A percentile compares a stretch with the other conserved stretches of the same genome.
Conservation (phyloP, 805 yeast species). For the Tetrapisispora fleetii region DNA sequence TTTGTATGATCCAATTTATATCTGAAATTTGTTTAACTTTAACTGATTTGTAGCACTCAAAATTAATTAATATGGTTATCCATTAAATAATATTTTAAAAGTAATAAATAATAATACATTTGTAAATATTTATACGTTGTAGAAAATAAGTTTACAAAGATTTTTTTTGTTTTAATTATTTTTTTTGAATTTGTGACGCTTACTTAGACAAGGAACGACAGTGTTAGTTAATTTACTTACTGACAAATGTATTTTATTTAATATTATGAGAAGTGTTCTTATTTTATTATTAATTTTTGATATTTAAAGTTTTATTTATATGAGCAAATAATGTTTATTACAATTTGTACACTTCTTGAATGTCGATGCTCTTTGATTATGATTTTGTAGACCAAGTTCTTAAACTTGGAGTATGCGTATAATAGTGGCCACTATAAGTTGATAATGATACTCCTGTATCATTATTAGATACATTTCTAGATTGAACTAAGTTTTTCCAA, state of each 20-base stretch:
- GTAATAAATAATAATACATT: too few species aligned
- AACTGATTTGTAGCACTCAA: too few species aligned
- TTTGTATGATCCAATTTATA: too few species aligned
- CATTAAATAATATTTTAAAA: too few species aligned
- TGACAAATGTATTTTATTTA: too few species aligned
- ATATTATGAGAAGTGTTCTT: neutral
- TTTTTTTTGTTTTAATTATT: neutral
- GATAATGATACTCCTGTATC: conserved; percentile 56
- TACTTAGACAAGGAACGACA: neutral
- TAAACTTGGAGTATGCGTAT: conserved; percentile 43
- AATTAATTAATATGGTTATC: too few species aligned
- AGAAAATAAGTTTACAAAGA: too few species aligned
- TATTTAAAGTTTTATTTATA: neutral
- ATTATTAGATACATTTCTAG: conserved; percentile 69
- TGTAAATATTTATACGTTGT: too few species aligned
- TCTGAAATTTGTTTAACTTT: too few species aligned
- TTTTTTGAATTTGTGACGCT: neutral
- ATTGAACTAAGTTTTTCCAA: conserved; percentile 72
- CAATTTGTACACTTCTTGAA: neutral
- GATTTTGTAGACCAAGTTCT: conserved; percentile 44
- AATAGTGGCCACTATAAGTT: conserved; percentile 29
- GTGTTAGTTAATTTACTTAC: neutral
- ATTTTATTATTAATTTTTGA: neutral
- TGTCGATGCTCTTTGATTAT: conserved; percentile 5
- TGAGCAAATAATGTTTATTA: neutral